phyloP scores from a whole-genome alignment of 2,329 filamentous ascomycete species.

The Polytolypa hystricis region DNA sequence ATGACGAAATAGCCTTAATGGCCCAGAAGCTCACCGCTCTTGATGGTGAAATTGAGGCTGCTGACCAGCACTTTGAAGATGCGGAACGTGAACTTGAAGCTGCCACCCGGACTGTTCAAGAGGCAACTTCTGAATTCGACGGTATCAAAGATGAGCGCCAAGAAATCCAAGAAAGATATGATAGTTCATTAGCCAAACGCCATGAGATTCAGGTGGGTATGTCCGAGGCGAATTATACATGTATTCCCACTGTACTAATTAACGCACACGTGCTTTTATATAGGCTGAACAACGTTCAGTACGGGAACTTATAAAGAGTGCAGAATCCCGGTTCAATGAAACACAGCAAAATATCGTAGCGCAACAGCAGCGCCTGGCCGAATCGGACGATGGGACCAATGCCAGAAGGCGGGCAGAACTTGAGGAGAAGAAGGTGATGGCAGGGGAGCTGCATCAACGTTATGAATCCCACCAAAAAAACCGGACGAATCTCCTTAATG shows the following conservation, averaged over 20 bases:
- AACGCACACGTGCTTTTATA: constrained; percentile 12
- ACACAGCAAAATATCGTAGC: constrained; percentile 35
- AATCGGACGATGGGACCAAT: constrained; percentile 59
- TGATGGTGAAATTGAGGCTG: constrained; percentile 31
- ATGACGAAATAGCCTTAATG: constrained; percentile 23
- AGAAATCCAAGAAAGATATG: constrained; percentile 40
- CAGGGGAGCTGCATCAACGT: constrained; percentile 34
- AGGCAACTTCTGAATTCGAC: constrained; percentile 34
- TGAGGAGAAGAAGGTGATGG: constrained; percentile 44
- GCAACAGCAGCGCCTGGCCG: constrained; percentile 48
- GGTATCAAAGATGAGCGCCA: constrained; percentile 38
- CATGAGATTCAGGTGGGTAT: constrained; percentile 42
- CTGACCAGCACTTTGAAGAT: constrained; percentile 38
- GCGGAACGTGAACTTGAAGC: constrained; percentile 27
- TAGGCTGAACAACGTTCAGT: constrained; percentile 57
- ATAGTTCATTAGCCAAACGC: constrained; percentile 44
- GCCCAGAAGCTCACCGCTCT: constrained; percentile 40
- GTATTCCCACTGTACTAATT: background rate
- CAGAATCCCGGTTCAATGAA: constrained; percentile 34
- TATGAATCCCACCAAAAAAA: constrained; percentile 33
- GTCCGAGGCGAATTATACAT: background rate
- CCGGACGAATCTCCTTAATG: constrained; percentile 24
- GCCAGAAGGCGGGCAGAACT: constrained; percentile 50
- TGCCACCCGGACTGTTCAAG: constrained; percentile 32
- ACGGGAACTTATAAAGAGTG: constrained; percentile 44